Base-by-base conservation (phyloP, 768 basidiomycete species). In the Infundibulicybe gibba region DNA sequence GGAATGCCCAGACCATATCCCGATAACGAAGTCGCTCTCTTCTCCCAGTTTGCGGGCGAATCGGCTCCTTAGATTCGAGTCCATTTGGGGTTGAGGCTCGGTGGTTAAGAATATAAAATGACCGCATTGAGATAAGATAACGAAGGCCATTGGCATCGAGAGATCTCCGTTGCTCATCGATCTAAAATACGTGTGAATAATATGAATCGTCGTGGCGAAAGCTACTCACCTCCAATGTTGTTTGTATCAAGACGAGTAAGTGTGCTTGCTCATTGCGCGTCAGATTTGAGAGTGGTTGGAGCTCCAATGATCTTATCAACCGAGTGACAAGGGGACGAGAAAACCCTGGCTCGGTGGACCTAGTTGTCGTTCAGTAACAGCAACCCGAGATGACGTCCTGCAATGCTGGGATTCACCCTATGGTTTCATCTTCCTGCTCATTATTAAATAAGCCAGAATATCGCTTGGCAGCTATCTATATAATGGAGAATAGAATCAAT, bases 1-100 rank as follows among this genome's bases (percentile, higher is more conserved):
- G 89, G 61, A 87, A 94, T 0, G 94, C 95, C 94, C 95, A 99
- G 20, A 97, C 76, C 71, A 97, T 91, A 63, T 99, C 95, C 31
- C 97, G 82, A 64, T 88, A 94, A 16, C 90, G 81, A 40, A 95
- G 74, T n/a, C 91, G 78, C 58, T 86, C 82, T 55, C 90, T 71
- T 55, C 80, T 74, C 21, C 76, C 81, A 34, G 79, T 75, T 51
- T 67, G 68, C 32, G 69, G 67, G n/a, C 70, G 70, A 12, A 70
- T 60, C 1, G 62, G 53, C 31, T 63, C 71, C 2, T 63, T 69
- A 6, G 76, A 76, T 17, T 63, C 60, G 32, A 78, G 77, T 39
- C 76, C 75, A 40, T 67, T 72, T 1, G 74, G 70, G 3, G 58
- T 65, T 10, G 81, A 76, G 12, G 75, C 74, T 6, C 89, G 81